A percentile compares a stretch with the other conserved stretches of the same genome.
Conservation (phyloP, 495 filamentous ascomycete genomes). For the Rhizodiscina lignyota region DNA sequence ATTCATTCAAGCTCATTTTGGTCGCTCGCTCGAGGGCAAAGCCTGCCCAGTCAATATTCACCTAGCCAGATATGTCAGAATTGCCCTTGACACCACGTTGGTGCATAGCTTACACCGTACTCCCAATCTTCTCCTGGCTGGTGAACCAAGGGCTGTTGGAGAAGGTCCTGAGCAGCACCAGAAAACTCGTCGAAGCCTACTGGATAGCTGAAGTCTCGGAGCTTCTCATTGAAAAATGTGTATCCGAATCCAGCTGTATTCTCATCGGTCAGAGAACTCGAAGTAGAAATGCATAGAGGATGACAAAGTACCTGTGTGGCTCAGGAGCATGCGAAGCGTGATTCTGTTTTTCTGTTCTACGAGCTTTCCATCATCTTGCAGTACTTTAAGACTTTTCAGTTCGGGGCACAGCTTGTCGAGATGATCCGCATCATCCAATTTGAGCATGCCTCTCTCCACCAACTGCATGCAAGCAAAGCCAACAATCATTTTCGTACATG, state of each 20-base stretch:
- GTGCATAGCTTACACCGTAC: conserved; percentile 33
- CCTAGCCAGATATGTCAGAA: too few relatives aligned
- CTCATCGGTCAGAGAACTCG: too few relatives aligned
- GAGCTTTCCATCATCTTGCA: not conserved
- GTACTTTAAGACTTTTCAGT: not conserved
- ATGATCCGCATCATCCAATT: not conserved
- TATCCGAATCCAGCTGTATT: conserved; percentile 30
- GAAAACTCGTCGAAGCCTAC: conserved; percentile 25
- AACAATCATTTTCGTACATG: not conserved
- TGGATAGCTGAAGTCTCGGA: conserved; percentile 27
- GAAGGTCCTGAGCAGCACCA: conserved; percentile 20
- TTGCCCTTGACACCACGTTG: too few relatives aligned
- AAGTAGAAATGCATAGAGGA: too few relatives aligned
- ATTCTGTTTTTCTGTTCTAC: not conserved
- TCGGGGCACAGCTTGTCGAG: not conserved
- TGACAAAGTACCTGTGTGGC: not conserved
- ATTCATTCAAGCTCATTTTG: conserved; percentile 33
- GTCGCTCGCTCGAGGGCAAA: conserved; percentile 35
- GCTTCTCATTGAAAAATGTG: conserved; percentile 33
- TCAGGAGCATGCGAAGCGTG: conserved; percentile 1
- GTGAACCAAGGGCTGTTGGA: conserved; percentile 9
- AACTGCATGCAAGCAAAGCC: not conserved
- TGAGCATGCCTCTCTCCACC: conserved; percentile 1
- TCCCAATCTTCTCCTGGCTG: conserved; percentile 23
- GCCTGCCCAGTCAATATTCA: conserved; percentile 45